These are phyloP conservation scores for Wilcoxina mikolae DNA, from an alignment of 495 filamentous ascomycete species.

Conservation along the genomic window DNA sequence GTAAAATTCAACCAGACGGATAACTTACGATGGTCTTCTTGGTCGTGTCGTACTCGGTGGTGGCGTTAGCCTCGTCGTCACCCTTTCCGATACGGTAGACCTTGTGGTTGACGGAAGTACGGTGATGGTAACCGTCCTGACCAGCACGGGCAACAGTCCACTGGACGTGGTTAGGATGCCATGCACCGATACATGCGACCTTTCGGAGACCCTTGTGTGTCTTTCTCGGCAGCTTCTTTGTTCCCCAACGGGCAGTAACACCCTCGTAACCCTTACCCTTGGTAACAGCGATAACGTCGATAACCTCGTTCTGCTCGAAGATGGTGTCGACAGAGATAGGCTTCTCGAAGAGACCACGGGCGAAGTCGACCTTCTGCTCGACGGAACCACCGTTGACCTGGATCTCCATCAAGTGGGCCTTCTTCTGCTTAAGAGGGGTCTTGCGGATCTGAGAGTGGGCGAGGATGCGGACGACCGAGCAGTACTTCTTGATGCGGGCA, in stretches of 20 bases:
- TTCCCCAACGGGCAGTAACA: conserved; percentile 97
- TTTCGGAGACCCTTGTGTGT: conserved; percentile 99
- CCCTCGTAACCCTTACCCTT: conserved; percentile 98
- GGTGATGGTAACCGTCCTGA: conserved; percentile 99
- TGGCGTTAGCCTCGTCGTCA: conserved; percentile 72
- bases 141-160: conserved; percentile 99
- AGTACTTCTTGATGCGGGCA: conserved; percentile 99
- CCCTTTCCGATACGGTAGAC: conserved; percentile 96
- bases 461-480: conserved; percentile 97
- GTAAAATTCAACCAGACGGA: background rate
- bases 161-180: conserved; percentile 99
- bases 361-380: conserved; percentile 91
- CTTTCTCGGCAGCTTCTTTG: conserved; percentile 99
- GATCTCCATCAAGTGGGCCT: conserved; percentile 99
- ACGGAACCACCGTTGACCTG: conserved; percentile 97
- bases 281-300: conserved; percentile 98
- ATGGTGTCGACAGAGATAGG: conserved; percentile 78
- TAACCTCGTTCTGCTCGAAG: conserved; percentile 99
- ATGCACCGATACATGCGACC: conserved; percentile 99
- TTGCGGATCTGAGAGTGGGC: conserved; percentile 99
- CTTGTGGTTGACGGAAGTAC: conserved; percentile 99
- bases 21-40: conserved; percentile 98
- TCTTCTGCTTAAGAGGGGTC: conserved; percentile 99
- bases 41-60: conserved; percentile 89
- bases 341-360: conserved; percentile 94